These are phyloP conservation scores for Penicillium sp. DNA, from an alignment of 2,329 filamentous ascomycete species.

Conservation along the genomic window DNA sequence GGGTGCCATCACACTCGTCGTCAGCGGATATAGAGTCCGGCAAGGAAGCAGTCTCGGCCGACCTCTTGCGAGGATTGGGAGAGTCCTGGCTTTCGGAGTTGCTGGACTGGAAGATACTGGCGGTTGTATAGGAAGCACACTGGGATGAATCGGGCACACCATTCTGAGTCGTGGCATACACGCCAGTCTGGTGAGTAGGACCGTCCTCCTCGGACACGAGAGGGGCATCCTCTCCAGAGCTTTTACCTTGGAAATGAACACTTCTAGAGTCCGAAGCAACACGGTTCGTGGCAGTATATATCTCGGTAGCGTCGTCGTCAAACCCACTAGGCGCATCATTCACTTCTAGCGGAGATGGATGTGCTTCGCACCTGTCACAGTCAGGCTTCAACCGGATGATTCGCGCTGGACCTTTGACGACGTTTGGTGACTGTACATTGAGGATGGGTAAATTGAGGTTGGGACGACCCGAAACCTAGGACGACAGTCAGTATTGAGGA, in stretches of 20 bases:
- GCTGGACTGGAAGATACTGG: background rate
- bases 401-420: background rate
- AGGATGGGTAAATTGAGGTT: slow-evolving; percentile 24
- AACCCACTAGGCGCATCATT: too few relatives aligned
- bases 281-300: background rate
- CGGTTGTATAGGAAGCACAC: background rate
- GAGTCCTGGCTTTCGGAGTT: background rate
- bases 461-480: slow-evolving; percentile 26
- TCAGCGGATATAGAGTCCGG: slow-evolving; percentile 27
- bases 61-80: slow-evolving; percentile 26
- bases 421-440: slow-evolving; percentile 9
- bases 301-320: background rate
- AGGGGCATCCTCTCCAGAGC: background rate
- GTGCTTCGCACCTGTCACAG: background rate
- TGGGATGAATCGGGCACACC: background rate
- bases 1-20: slow-evolving; percentile 12
- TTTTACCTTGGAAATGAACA: too few relatives aligned
- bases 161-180: background rate
- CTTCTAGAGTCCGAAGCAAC: background rate
- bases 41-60: slow-evolving; percentile 27
- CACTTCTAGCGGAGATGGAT: background rate
- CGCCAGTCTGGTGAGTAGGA: background rate
- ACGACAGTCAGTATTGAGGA: background rate
- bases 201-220: background rate
- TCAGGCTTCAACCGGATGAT: slow-evolving; percentile 1